Base-by-base conservation (phyloP, 1,139 yeast genomes). In the Geotrichum carabidarum region DNA sequence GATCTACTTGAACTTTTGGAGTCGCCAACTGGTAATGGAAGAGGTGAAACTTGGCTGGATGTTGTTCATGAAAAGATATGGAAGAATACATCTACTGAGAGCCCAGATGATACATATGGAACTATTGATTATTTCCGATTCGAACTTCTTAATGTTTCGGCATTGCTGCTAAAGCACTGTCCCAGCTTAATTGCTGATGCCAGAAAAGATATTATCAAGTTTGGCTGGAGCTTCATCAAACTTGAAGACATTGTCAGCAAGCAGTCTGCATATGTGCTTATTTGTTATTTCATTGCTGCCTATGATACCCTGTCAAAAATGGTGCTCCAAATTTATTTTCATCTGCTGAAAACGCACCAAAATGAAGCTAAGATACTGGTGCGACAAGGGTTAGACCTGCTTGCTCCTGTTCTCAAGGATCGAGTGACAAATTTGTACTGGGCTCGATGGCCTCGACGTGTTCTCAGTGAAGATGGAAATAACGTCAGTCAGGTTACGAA, bases 381-480 rank as follows among this genome's bases (percentile, higher is more conserved):
- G 0, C 81, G 84, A 64, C 95, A 89, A 65, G 95, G 98, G 0
- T 75, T 94, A 54, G 97, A 91, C 63, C 75, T 87, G 6, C 73
- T 94, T 45, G 97, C 98, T 0, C 96, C 98, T 0, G 95, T 86
- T 0, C 79, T 94, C 76, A 83, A 89, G 1, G 79, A 79, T 58
- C 77, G 96, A 54, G 80, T 87, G 70, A 75, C 75, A 1, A 74
- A 83, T 0, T 82, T 86, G 12, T 79, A 84, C 50, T 94, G 99
- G 99, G 81, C 94, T 56, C 91, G 88, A 63, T 90, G 96, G 94
- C 96, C 97, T 0, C 82, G 97, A 60, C 78, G 97, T 55, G 95
- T 91, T 1, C 76, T 94, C 31, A 84, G 94, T 1, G 99, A 94
- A 65, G 96, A 91, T 66, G 93, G 94, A 0, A 85, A 84, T 65